These are phyloP conservation scores for Globisporangium sylvaticum DNA, from an alignment of 352 stramenopile species.

Conservation along the genomic window DNA sequence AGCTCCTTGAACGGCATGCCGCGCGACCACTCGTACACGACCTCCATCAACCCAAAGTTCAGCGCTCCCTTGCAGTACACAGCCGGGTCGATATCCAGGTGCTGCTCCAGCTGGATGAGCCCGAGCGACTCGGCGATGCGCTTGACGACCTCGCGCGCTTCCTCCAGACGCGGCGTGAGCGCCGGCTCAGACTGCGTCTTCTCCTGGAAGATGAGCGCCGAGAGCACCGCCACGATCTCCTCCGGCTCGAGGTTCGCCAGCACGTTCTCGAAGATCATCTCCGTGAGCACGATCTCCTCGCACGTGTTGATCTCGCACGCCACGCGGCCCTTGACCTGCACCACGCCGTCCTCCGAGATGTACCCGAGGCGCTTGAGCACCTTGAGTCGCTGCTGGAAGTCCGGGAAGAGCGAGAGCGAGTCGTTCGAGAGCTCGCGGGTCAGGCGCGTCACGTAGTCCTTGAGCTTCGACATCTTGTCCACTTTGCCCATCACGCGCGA, in stretches of 20 bases:
- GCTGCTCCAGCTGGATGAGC: conserved; percentile 79
- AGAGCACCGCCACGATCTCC: conserved; percentile 96
- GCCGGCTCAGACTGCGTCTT: conserved; percentile 81
- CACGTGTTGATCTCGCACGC: conserved; percentile 98
- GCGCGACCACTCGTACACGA: conserved; percentile 97
- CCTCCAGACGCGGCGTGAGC: conserved; percentile 66
- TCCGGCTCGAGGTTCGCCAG: conserved; percentile 94
- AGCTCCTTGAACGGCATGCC: conserved; percentile 97
- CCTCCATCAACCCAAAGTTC: conserved; percentile 94
- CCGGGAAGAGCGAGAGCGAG: conserved; percentile 93
- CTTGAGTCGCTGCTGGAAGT: conserved; percentile 94
- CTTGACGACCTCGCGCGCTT: conserved; percentile 86
- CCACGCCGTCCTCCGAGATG: conserved; percentile 83
- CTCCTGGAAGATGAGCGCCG: conserved; percentile 96
- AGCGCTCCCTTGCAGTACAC: conserved; percentile 91
- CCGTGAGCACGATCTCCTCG: conserved; percentile 96
- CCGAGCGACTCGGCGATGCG: conserved; percentile 75
- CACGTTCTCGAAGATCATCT: conserved; percentile 99
- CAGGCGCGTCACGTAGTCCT: conserved; percentile 59
- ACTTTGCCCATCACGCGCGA: conserved; percentile 60
- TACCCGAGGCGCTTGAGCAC: conserved; percentile 94
- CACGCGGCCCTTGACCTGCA: conserved; percentile 95
- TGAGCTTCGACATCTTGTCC: conserved; percentile 70
- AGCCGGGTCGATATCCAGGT: conserved; percentile 86
- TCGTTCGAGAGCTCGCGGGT: conserved; percentile 78